phyloP scores from a whole-genome alignment of 371 early-diverging fungal genomes.

The Dichotomocladium elegans region DNA sequence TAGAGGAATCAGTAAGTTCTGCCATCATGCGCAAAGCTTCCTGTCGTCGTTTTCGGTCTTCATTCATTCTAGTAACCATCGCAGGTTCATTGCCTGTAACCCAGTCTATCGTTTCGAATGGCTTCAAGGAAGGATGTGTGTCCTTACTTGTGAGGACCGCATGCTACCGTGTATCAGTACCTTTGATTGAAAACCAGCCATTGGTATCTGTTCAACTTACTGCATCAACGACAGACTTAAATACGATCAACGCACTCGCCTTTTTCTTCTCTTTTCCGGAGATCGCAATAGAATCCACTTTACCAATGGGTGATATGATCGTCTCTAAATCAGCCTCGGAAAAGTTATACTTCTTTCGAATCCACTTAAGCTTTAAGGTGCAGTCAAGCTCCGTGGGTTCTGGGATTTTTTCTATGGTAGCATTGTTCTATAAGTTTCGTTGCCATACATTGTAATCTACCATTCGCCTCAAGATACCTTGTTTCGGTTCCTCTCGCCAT shows the following conservation, averaged over 20 bases:
- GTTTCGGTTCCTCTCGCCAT: constrained; percentile 26
- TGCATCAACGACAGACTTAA: constrained; percentile 44
- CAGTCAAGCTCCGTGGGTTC: constrained; percentile 37
- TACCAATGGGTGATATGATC: constrained; percentile 23
- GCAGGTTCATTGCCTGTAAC: constrained; percentile 38
- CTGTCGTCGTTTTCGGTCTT: constrained; percentile 18
- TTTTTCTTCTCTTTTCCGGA: constrained; percentile 31
- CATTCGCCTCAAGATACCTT: constrained; percentile 14
- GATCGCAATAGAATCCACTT: constrained; percentile 33
- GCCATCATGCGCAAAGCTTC: constrained; percentile 20
- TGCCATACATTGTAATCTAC: constrained; percentile 4
- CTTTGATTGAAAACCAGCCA: neutral
- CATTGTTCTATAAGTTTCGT: neutral
- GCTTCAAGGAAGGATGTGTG: constrained; percentile 23
- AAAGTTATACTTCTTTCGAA: constrained; percentile 34
- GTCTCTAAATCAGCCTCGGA: constrained; percentile 21
- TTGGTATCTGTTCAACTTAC: constrained; percentile 21
- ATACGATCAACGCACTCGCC: constrained; percentile 35
- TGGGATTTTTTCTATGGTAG: constrained; percentile 13
- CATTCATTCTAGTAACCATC: constrained; percentile 36
- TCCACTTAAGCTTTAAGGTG: constrained; percentile 45
- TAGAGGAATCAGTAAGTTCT: constrained; percentile 9
- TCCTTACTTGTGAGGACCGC: constrained; percentile 36
- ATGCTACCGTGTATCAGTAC: constrained; percentile 22
- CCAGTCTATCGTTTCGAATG: constrained; percentile 44